Evolutionary conservation across 2,329 filamentous ascomycete species (phyloP).

Genomic region (Ophiostoma triangulosporum): DNA sequence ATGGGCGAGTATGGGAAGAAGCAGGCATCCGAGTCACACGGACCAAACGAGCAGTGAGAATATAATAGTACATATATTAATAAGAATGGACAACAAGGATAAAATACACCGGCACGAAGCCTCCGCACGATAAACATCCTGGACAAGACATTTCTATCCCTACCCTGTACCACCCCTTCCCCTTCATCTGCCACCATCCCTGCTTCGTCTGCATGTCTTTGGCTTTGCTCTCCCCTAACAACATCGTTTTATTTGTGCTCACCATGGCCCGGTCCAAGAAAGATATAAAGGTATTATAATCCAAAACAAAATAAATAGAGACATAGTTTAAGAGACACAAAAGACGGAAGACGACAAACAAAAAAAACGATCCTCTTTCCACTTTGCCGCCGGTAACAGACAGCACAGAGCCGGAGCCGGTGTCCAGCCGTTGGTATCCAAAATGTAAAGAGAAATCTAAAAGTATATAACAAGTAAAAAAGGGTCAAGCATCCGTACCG

Average conservation of each 20-base stretch:
- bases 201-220: background rate
- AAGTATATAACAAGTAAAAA: constrained; percentile 7
- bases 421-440: background rate
- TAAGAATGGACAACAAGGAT: background rate
- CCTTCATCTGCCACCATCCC: background rate
- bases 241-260: constrained; percentile 6
- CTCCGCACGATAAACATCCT: too few relatives aligned
- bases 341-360: too few relatives aligned
- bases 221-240: background rate
- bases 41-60: too few relatives aligned
- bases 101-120: too few relatives aligned
- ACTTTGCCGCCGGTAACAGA: background rate
- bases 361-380: background rate
- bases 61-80: too few relatives aligned
- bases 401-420: background rate
- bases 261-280: constrained; percentile 5
- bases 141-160: background rate
- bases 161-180: background rate
- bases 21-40: too few relatives aligned
- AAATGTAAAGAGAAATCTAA: constrained; percentile 11
- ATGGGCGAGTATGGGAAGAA: too few relatives aligned
- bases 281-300: constrained; percentile 10
- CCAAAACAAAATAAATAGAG: constrained; percentile 4
- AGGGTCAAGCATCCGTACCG: background rate
- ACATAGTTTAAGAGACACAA: background rate